Evolutionary conservation across 164 flowering plant genomes (phyloP), one percentile per base, ranked within the genome.

Genomic region (Vitis rotundifolia): DNA sequence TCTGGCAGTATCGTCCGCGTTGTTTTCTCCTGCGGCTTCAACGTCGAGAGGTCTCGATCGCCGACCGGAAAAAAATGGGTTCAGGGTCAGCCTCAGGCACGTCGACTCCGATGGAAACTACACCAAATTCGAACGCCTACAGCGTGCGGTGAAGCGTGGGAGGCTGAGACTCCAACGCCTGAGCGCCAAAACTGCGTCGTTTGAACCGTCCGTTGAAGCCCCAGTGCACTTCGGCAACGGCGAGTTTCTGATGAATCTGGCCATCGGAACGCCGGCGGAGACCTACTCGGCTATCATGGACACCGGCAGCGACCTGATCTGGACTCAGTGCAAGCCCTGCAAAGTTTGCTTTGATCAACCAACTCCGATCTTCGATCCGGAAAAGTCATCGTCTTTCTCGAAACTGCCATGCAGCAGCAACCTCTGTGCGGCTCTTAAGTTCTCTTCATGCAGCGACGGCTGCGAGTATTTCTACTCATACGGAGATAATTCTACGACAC

Each of bases 311-410:
- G 99, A 94, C 68, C 69, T 94, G 53, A 83, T 91, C 9, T 94
- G 97, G 99, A 91, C 97, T 0, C 95, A 94, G 31, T 94, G 97
- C 81, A 74, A 83, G 78, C 97, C 98, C 15, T 91, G 96, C 60
- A 51, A 63, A 0, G 52, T 84, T 2, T 92, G 98, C 67, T 89
- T 61, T 49, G 66, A 82, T 26, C 92, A 88, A 49, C 65, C 89
- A 3, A 83, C 88, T 2, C 93, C 91, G 0, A 78, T 89, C 11
- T 92, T 90, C 67, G 91, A 89, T 59, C 97, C 97, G 5, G 71
- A 69, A 5, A 73, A 85, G 12, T 94, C 99, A 0, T 79, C 89
- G 0, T 72, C 96, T 2, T 94, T 79, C 77, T 76, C 88, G 0
- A 78, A 76, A 63, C 49, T 92, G 0, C 37, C 94, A 0, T 94